Evolutionary conservation across 805 yeast genomes (phyloP), one percentile per base, ranked within the genome.

Genomic region (Myxozyma monticola): DNA sequence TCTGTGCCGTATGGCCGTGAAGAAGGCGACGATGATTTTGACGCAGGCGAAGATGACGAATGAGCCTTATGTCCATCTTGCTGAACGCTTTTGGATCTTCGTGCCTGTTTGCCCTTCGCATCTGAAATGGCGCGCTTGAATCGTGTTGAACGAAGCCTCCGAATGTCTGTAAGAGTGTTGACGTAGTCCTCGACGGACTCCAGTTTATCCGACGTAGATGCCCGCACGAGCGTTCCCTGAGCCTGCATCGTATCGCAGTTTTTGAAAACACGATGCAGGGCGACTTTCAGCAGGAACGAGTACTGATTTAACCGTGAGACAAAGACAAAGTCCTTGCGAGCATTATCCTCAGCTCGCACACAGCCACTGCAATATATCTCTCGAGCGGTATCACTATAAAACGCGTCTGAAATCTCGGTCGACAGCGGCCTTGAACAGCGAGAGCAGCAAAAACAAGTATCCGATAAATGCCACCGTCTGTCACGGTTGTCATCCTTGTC

Each of bases 281-380:
- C 98, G 55, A 93, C 88, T 61, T 86, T 84, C 58, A 90, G 71
- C 39, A 93, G 70, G 64, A 81, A 88, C 17, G 83, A 74, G 62
- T 89, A 76, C 68, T 93, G 98, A 17, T 79, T 68, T 41, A 88
- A 76, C 51, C 81, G 83, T 4, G 88, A 76, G 1, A 89, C 83
- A n/a, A 68, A 61, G 41, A 71, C 76, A 63, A 88, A 83, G 14
- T 56, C 60, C 3, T 39, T 0, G 85, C 69, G 65, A 0, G 80
- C 75, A 20, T 45, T 29, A 53, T 75, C 77, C 1, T 75, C 75
- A 47, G 71, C 70, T 2, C 75, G 60, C 0, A 82, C 77, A 67
- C 96, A 89, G 26, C 77, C 73, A 0, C 78, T 71, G 68, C 96
- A 89, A 7, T 78, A 62, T 0, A 84, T 73, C 24, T 56, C 56